Evolutionary conservation across 2,329 filamentous ascomycete species (phyloP).

Genomic region (Microsporum ferrugineum): DNA sequence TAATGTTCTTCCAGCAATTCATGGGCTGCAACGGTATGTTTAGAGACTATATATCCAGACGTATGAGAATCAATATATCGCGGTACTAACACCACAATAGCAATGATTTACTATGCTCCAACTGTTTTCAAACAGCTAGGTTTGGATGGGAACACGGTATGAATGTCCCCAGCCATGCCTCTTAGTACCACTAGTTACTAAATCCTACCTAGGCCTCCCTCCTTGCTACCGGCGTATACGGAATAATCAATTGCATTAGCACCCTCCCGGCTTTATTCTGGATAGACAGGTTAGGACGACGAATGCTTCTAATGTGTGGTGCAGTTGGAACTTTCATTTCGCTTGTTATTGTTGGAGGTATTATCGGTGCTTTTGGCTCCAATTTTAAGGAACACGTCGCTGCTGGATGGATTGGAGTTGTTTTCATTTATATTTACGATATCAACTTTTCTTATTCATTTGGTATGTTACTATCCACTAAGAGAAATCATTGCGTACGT

Average conservation of each 20-base stretch:
- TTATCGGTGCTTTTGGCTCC: slow-evolving; percentile 25
- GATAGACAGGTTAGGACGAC: slow-evolving; percentile 26
- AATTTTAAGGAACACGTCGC: slow-evolving; percentile 20
- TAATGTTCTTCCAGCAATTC: slow-evolving; percentile 38
- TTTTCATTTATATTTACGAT: slow-evolving; percentile 30
- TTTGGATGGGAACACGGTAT: slow-evolving; percentile 25
- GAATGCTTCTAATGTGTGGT: slow-evolving; percentile 27
- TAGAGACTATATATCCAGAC: background rate
- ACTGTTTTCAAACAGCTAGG: slow-evolving; percentile 38
- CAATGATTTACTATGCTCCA: slow-evolving; percentile 40
- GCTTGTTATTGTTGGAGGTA: slow-evolving; percentile 27
- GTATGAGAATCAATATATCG: too few species aligned
- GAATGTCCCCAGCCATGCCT: background rate
- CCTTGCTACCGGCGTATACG: slow-evolving; percentile 29
- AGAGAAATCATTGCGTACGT: background rate
- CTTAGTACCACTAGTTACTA: background rate
- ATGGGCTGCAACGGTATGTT: slow-evolving; percentile 35
- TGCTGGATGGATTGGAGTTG: slow-evolving; percentile 29
- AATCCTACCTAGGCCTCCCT: slow-evolving; percentile 19
- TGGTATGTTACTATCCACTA: slow-evolving; percentile 17
- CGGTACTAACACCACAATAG: slow-evolving; percentile 11
- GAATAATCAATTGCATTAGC: slow-evolving; percentile 30
- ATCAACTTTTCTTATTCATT: slow-evolving; percentile 31
- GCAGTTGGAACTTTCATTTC: slow-evolving; percentile 27
- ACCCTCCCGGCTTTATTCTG: slow-evolving; percentile 26